A percentile compares a stretch with the other conserved stretches of the same genome.
Evolutionary conservation across 768 basidiomycete species (phyloP).

Genomic region (Hortiboletus campestris): DNA sequence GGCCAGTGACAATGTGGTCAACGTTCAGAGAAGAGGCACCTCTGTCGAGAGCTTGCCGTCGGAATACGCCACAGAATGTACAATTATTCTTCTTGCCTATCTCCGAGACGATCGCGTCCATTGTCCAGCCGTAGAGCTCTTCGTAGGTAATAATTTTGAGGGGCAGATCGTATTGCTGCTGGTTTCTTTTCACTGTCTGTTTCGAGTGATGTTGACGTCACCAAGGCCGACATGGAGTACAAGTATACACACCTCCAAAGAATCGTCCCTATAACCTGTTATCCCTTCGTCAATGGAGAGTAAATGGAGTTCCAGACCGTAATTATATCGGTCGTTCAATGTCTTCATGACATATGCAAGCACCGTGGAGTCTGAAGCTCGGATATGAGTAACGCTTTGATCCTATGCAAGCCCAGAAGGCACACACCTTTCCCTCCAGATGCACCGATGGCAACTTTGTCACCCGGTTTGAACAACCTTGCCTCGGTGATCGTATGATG

Average conservation of each 20-base stretch:
- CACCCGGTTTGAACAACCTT: conserved; percentile 80
- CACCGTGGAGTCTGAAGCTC: conserved; percentile 84
- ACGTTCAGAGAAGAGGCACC: conserved; percentile 87
- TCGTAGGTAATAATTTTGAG: conserved; percentile 95
- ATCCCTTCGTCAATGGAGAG: conserved; percentile 99
- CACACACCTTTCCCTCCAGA: conserved; percentile 92
- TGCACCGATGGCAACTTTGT: conserved; percentile 95
- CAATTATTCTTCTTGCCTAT: conserved; percentile 98
- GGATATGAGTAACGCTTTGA: neutral
- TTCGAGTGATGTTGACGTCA: neutral
- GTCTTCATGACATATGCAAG: conserved; percentile 96
- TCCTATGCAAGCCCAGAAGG: neutral
- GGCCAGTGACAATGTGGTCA: conserved; percentile 97
- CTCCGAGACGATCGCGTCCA: conserved; percentile 94
- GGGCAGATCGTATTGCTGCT: conserved; percentile 91
- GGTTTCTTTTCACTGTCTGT: conserved; percentile 97
- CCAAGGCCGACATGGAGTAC: neutral
- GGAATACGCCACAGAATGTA: conserved; percentile 98
- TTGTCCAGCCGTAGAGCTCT: conserved; percentile 98
- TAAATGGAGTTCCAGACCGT: conserved; percentile 86
- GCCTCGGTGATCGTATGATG: conserved; percentile 92
- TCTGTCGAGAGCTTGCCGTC: conserved; percentile 93
- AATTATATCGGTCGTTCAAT: conserved; percentile 90
- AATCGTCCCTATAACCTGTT: conserved; percentile 96
- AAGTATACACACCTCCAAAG: conserved; percentile 66